These are phyloP conservation scores for Thalassiosira pacifica DNA, from an alignment of 352 stramenopile species.

Conservation along the genomic window DNA sequence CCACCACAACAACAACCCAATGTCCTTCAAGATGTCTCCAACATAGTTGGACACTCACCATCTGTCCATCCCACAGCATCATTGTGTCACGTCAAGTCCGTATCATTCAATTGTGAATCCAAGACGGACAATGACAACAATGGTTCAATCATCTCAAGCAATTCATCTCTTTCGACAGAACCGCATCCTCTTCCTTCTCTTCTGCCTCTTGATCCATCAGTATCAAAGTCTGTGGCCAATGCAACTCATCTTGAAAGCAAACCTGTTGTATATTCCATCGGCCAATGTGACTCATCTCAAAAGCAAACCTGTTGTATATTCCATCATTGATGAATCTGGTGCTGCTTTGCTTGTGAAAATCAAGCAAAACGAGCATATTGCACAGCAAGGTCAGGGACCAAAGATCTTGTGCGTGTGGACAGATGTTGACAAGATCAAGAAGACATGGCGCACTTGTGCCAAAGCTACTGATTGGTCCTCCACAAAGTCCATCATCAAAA, in stretches of 20 bases:
- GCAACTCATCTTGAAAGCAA: neutral
- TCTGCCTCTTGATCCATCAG: neutral
- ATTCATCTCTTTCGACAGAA: too few relatives aligned
- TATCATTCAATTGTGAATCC: too few relatives aligned
- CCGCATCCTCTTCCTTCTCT: neutral
- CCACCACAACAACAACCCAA: too few relatives aligned
- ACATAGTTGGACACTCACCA: too few relatives aligned
- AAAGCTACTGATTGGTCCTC: neutral
- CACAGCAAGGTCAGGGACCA: neutral
- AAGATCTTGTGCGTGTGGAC: neutral
- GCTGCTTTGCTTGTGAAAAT: too few relatives aligned
- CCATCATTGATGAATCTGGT: neutral
- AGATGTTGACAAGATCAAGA: neutral
- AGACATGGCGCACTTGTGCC: neutral
- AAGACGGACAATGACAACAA: too few relatives aligned
- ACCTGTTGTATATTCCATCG: too few relatives aligned
- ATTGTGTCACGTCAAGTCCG: too few relatives aligned
- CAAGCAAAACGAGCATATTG: neutral
- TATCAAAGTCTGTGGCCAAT: neutral
- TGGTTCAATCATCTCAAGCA: neutral
- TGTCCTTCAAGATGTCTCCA: too few relatives aligned
- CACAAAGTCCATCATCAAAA: neutral
- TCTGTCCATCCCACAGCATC: too few relatives aligned
- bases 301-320: neutral
- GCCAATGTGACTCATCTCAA: neutral